Base-by-base conservation (phyloP, 2,329 filamentous ascomycete species). In the Sporothrix brunneoviolacea region DNA sequence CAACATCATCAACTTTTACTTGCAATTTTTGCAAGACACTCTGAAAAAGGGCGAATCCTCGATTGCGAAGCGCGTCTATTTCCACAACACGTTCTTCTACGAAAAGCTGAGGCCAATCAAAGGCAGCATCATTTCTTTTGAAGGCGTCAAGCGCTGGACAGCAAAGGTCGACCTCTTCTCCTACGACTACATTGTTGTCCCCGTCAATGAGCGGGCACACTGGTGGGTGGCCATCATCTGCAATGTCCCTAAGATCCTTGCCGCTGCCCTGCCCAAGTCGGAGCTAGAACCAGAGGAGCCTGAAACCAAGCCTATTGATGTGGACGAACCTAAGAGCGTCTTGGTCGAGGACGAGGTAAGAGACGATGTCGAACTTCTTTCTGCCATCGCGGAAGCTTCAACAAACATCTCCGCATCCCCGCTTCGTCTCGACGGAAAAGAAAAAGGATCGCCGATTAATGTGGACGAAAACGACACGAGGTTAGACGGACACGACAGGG, bases 161-260 rank as follows among this genome's bases (percentile, higher is more conserved):
- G 76, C 85, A 30, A 88, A 83, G 58, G 76, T 91, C 19, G 88
- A 98, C 62, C 69, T 98, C 8, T 88, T 97, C 61, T 77, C 75
- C 6, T 90, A 88, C 59, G 88, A 95, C 62, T 96, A 91, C 64
- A 83, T 97, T 52, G 76, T 97, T 10, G 86, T 98, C 7, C 93
- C 93, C 0, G 88, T 98, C 64, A 94, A 95, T 60, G 87, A 96
- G 62, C 74, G 81, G 58, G 70, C 74, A 1, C 93, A 98, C 66
- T 98, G 94, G 93, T 97, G 93, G 67, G 72, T 97, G 57, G 90
- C 89, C 13, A 91, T 98, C 50, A 91, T 98, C 47, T 95, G 89
- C 76, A 95, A 98, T 61, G 76, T 91, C 3, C 78, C 81, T 4
- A 82, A 76, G 46, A 73, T 93, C 19, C 61, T 80, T 8, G 64